These are phyloP conservation scores for Hawksworthiomyces lignivorus DNA, from an alignment of 2,329 filamentous ascomycete genomes.

Conservation along the genomic window DNA sequence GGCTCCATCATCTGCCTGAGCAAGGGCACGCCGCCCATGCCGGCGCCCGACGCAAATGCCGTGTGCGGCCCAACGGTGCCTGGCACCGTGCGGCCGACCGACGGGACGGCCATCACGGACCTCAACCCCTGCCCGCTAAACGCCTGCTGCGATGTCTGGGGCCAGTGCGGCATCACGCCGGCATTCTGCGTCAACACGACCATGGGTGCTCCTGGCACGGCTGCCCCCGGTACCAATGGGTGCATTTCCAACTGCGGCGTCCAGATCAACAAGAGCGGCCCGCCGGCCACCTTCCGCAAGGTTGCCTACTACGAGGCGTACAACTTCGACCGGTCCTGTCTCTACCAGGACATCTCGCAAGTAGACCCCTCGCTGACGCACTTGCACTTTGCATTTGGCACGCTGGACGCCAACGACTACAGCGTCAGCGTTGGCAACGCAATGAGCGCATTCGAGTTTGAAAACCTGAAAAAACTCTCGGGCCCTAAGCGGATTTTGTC, in stretches of 20 bases:
- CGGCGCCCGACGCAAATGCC: constrained; percentile 21
- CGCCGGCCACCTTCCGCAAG: not conserved
- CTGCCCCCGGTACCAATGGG: constrained; percentile 22
- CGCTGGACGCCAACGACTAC: constrained; percentile 16
- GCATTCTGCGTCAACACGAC: constrained; percentile 31
- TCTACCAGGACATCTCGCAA: constrained; percentile 19
- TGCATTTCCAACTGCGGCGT: constrained; percentile 35
- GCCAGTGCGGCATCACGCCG: constrained; percentile 35
- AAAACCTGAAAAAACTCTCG: constrained; percentile 20
- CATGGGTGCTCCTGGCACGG: constrained; percentile 22
- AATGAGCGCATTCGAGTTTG: constrained; percentile 19
- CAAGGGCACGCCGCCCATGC: constrained; percentile 26
- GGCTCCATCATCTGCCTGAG: constrained; percentile 27
- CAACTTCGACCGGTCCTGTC: constrained; percentile 23
- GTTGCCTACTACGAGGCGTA: constrained; percentile 31
- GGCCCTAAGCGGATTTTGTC: constrained; percentile 32
- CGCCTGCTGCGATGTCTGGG: constrained; percentile 29
- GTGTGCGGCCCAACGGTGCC: constrained; percentile 28
- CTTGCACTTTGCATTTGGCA: constrained; percentile 26
- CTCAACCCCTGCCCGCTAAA: constrained; percentile 25
- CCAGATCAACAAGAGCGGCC: constrained; percentile 21
- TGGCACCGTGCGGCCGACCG: constrained; percentile 18
- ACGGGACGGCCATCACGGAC: constrained; percentile 14
- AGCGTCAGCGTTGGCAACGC: constrained; percentile 16
- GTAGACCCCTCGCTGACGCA: constrained; percentile 19